Evolutionary conservation across 495 filamentous ascomycete species (phyloP).

Genomic region (Neurospora sp.): DNA sequence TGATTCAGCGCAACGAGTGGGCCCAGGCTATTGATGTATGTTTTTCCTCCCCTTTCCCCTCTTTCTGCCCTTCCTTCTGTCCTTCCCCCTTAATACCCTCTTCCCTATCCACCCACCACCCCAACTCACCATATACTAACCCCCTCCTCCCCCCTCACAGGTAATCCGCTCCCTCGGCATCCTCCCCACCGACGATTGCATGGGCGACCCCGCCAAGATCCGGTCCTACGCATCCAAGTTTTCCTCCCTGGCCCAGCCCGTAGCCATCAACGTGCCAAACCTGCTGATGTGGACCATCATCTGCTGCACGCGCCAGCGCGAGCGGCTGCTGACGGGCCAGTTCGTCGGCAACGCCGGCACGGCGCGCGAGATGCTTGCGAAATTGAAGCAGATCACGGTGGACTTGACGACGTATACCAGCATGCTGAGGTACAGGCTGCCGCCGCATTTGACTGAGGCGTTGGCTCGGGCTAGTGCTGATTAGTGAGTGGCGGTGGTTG

Average conservation of each 20-base stretch:
- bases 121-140: conserved; percentile 3
- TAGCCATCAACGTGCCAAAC: conserved; percentile 78
- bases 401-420: conserved; percentile 93
- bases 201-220: conserved; percentile 60
- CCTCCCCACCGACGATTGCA: conserved; percentile 57
- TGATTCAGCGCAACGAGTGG: conserved; percentile 63
- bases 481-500: conserved; percentile 9
- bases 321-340: conserved; percentile 48
- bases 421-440: conserved; percentile 80
- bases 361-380: conserved; percentile 50
- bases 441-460: conserved; percentile 62
- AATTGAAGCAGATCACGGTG: conserved; percentile 64
- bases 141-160: conserved; percentile 33
- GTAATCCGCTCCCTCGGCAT: conserved; percentile 62
- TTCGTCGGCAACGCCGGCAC: conserved; percentile 68
- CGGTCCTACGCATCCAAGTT: conserved; percentile 69
- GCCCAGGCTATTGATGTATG: conserved; percentile 73
- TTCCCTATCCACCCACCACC: background rate
- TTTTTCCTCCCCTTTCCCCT: conserved; percentile 13
- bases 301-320: conserved; percentile 67
- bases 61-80: background rate
- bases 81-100: background rate
- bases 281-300: conserved; percentile 87
- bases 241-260: conserved; percentile 57
- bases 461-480: conserved; percentile 69